phyloP scores from a whole-genome alignment of 176 grass and related monocot genomes.

The Avena insularis region DNA sequence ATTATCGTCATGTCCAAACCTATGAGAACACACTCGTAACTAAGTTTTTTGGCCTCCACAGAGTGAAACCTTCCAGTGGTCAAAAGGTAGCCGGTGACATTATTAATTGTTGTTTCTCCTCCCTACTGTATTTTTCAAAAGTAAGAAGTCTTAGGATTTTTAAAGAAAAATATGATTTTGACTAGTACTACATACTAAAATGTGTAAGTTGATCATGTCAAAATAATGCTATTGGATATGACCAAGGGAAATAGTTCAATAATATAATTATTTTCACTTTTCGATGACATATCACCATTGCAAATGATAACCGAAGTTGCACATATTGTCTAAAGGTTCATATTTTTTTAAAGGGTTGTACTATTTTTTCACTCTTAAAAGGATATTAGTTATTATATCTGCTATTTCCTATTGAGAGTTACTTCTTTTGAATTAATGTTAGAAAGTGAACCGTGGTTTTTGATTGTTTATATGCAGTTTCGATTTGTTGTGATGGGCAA shows the following conservation, averaged over 20 bases:
- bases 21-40: conserved; percentile 99
- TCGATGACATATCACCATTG: background rate
- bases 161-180: background rate
- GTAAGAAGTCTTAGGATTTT: background rate
- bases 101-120: background rate
- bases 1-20: conserved; percentile 85
- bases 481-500: conserved; percentile 99
- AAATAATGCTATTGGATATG: background rate
- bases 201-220: background rate
- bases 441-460: background rate
- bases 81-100: conserved; percentile 72
- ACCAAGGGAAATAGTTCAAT: background rate
- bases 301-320: background rate
- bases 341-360: background rate
- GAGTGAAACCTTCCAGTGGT: conserved; percentile 91
- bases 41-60: conserved; percentile 98
- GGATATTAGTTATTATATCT: background rate
- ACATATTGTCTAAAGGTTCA: background rate
- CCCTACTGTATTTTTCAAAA: background rate
- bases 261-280: background rate
- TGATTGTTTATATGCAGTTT: conserved; percentile 60
- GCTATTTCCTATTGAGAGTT: background rate
- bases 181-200: background rate
- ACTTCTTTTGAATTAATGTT: background rate
- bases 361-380: background rate